phyloP scores from a whole-genome alignment of 2,329 filamentous ascomycete genomes.

The Sarocladium strictum region DNA sequence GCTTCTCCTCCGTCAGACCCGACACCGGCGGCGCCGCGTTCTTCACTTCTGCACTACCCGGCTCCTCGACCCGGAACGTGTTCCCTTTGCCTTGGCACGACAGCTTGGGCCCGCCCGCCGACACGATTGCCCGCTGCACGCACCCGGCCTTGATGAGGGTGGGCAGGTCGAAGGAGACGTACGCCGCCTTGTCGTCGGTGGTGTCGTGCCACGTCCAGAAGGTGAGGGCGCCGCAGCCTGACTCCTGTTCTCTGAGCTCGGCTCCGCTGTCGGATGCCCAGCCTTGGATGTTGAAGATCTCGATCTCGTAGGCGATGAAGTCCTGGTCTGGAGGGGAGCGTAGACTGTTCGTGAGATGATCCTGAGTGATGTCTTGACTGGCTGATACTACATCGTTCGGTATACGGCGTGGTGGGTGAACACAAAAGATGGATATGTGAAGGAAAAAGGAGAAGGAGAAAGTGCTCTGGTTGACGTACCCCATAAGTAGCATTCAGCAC shows the following conservation, averaged over 20 bases:
- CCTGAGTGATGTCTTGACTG: too few relatives aligned
- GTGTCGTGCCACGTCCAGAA: slow-evolving; percentile 11
- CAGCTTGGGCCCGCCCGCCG: slow-evolving; percentile 19
- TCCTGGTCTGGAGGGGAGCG: background rate
- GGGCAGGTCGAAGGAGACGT: slow-evolving; percentile 17
- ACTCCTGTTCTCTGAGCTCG: slow-evolving; percentile 9
- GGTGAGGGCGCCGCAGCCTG: slow-evolving; percentile 14
- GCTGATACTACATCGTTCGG: too few relatives aligned
- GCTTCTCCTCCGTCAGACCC: background rate
- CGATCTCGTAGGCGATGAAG: slow-evolving; percentile 7
- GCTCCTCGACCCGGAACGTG: background rate
- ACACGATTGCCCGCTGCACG: slow-evolving; percentile 21
- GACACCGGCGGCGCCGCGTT: background rate
- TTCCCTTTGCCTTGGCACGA: slow-evolving; percentile 12
- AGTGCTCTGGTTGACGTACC: background rate
- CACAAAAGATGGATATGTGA: too few relatives aligned
- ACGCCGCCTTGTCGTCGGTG: background rate
- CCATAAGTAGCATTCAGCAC: background rate
- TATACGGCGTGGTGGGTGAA: background rate
- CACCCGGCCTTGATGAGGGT: slow-evolving; percentile 20
- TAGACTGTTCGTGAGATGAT: background rate
- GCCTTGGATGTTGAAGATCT: slow-evolving; percentile 10
- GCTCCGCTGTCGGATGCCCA: slow-evolving; percentile 10
- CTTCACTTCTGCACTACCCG: background rate
- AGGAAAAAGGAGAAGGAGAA: too few relatives aligned